Percentiles rank a stretch among this genome's conserved stretches.
Evolutionary conservation across 2,329 filamentous ascomycete species (phyloP).

Genomic region (Clarireedia sp.): DNA sequence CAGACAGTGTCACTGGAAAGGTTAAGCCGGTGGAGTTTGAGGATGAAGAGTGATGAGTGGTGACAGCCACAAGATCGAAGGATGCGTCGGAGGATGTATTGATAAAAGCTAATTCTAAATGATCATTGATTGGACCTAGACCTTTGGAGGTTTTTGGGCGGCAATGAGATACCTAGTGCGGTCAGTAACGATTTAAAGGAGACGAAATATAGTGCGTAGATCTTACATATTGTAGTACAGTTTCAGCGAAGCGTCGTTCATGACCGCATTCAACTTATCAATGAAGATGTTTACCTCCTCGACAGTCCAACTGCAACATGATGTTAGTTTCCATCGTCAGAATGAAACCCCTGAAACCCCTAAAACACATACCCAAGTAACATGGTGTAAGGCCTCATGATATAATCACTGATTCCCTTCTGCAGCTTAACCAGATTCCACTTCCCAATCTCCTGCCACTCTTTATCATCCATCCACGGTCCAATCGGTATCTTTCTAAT

Average conservation of each 20-base stretch:
- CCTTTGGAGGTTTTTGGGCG: neutral
- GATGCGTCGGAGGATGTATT: too few relatives aligned
- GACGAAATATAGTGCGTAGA: neutral
- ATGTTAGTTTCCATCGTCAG: neutral
- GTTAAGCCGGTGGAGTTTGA: too few relatives aligned
- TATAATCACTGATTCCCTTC: slow-evolving; percentile 11
- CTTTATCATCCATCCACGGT: slow-evolving; percentile 38
- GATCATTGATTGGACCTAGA: too few relatives aligned
- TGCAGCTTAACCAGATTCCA: slow-evolving; percentile 14
- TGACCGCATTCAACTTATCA: neutral
- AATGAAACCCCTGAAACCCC: neutral
- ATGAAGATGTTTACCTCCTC: neutral
- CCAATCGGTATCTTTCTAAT: slow-evolving; percentile 27
- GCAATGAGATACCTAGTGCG: neutral
- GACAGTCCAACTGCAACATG: neutral
- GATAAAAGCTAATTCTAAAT: too few relatives aligned
- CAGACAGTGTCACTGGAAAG: too few relatives aligned
- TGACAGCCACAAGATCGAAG: too few relatives aligned
- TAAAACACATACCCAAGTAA: neutral
- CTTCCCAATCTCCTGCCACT: slow-evolving; percentile 11
- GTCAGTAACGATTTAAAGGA: neutral
- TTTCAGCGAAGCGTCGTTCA: neutral
- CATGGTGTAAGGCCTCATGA: neutral
- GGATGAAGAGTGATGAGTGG: too few relatives aligned
- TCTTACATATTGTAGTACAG: neutral